Percentiles rank a stretch among this genome's conserved stretches.
Evolutionary conservation across 2,329 filamentous ascomycete genomes (phyloP).

Genomic region (Neodidymelliopsis sp.): DNA sequence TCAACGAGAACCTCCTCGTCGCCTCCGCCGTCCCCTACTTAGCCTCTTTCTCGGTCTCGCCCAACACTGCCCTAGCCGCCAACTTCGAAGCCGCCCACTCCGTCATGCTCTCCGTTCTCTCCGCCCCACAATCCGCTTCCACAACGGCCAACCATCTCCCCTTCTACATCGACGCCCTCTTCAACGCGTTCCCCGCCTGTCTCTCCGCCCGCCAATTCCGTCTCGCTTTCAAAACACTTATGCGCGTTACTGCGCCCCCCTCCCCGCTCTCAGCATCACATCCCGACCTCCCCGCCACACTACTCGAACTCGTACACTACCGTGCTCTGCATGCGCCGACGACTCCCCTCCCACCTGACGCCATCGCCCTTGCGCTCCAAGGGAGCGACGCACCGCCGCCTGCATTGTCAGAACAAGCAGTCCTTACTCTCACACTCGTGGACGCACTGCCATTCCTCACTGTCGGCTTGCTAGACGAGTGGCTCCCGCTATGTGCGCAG

Average conservation of each 20-base stretch:
- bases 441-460: conserved; percentile 80
- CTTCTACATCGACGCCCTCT: conserved; percentile 83
- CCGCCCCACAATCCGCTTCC: conserved; percentile 77
- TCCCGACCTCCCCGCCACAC: conserved; percentile 78
- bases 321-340: conserved; percentile 66
- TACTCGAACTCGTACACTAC: conserved; percentile 79
- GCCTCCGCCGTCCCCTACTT: conserved; percentile 79
- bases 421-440: conserved; percentile 77
- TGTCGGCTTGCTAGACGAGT: conserved; percentile 75
- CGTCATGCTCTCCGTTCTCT: conserved; percentile 79
- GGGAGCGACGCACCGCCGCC: conserved; percentile 45
- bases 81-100: conserved; percentile 92
- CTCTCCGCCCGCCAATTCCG: conserved; percentile 87
- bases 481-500: conserved; percentile 76
- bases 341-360: conserved; percentile 49
- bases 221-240: conserved; percentile 83
- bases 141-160: conserved; percentile 76
- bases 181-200: conserved; percentile 78
- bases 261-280: conserved; percentile 76
- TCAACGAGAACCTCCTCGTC: conserved; percentile 76
- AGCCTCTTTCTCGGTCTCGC: conserved; percentile 52
- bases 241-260: conserved; percentile 82
- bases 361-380: conserved; percentile 49
- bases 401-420: conserved; percentile 77
- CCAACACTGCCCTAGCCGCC: conserved; percentile 64